Evolutionary conservation across 352 stramenopile species (phyloP).

Genomic region (Pythium chondricola): DNA sequence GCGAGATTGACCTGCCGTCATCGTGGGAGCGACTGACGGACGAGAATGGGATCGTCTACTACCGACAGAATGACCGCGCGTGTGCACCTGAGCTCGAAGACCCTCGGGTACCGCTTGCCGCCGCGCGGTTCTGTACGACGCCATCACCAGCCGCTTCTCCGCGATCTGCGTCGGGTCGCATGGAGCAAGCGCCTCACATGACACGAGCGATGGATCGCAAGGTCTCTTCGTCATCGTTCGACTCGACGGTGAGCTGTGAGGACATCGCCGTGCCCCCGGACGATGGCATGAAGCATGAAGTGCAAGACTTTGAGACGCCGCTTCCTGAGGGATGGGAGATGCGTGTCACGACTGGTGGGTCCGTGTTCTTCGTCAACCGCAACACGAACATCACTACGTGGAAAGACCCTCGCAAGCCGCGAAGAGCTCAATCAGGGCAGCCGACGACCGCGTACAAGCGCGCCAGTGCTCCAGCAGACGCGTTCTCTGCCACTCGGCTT

Average conservation of each 20-base stretch:
- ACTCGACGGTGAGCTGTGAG: constrained; percentile 26
- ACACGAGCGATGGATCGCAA: constrained; percentile 11
- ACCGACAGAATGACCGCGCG: constrained; percentile 29
- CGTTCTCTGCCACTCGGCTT: not conserved
- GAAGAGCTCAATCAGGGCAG: constrained; percentile 1
- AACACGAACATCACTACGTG: constrained; percentile 71
- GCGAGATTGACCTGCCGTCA: constrained; percentile 30
- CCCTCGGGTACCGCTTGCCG: constrained; percentile 31
- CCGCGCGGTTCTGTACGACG: constrained; percentile 8
- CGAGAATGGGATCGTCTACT: constrained; percentile 43
- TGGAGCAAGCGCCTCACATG: constrained; percentile 15
- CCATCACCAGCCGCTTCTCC: constrained; percentile 13
- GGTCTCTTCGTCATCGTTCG: constrained; percentile 35
- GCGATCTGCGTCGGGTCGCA: constrained; percentile 19
- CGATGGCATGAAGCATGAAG: constrained; percentile 50
- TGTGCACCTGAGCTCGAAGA: constrained; percentile 41
- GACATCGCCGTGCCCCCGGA: constrained; percentile 44
- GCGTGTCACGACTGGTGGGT: constrained; percentile 56
- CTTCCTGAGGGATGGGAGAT: constrained; percentile 77
- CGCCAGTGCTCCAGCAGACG: constrained; percentile 1
- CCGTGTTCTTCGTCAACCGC: constrained; percentile 77
- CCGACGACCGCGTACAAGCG: constrained; percentile 1
- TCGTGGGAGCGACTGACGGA: constrained; percentile 42
- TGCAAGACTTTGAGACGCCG: constrained; percentile 72
- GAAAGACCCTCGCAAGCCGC: constrained; percentile 48